phyloP scores from a whole-genome alignment of 1,139 yeast genomes.

The Sugiyamaella castrensis region DNA sequence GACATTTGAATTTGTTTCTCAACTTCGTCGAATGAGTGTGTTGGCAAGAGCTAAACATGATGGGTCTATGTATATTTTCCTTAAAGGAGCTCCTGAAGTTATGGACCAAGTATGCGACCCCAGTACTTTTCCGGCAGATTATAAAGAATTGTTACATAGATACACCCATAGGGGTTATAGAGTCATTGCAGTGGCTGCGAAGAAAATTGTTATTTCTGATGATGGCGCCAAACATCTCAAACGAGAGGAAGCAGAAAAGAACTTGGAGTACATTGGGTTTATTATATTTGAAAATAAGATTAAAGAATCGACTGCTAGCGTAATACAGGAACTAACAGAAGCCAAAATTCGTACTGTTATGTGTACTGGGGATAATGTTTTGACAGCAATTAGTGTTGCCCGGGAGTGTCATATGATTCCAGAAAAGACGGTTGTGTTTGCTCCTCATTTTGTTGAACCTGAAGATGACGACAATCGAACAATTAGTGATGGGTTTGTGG shows the following conservation, averaged over 20 bases:
- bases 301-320: slow-evolving; percentile 62
- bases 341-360: slow-evolving; percentile 82
- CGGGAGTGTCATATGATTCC: slow-evolving; percentile 71
- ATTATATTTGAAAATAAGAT: slow-evolving; percentile 89
- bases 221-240: slow-evolving; percentile 29
- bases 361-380: slow-evolving; percentile 97
- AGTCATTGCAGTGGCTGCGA: slow-evolving; percentile 91
- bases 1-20: slow-evolving; percentile 82
- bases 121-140: slow-evolving; percentile 69
- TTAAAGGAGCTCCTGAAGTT: slow-evolving; percentile 98
- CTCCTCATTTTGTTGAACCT: slow-evolving; percentile 55
- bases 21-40: slow-evolving; percentile 88
- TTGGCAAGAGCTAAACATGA: slow-evolving; percentile 46
- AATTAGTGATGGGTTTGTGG: slow-evolving; percentile 13
- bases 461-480: slow-evolving; percentile 7
- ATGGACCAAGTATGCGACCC: slow-evolving; percentile 73
- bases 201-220: slow-evolving; percentile 46
- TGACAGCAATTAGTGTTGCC: slow-evolving; percentile 93
- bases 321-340: slow-evolving; percentile 53
- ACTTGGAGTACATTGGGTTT: slow-evolving; percentile 76
- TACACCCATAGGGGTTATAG: slow-evolving; percentile 94
- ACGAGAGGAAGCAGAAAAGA: slow-evolving; percentile 66
- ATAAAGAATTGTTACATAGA: slow-evolving; percentile 66
- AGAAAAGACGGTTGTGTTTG: slow-evolving; percentile 50
- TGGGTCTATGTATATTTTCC: slow-evolving; percentile 48